Percentiles rank a stretch among this genome's conserved stretches.
Conservation (phyloP, 2,329 filamentous ascomycete species). For the Bertia moriformis region DNA sequence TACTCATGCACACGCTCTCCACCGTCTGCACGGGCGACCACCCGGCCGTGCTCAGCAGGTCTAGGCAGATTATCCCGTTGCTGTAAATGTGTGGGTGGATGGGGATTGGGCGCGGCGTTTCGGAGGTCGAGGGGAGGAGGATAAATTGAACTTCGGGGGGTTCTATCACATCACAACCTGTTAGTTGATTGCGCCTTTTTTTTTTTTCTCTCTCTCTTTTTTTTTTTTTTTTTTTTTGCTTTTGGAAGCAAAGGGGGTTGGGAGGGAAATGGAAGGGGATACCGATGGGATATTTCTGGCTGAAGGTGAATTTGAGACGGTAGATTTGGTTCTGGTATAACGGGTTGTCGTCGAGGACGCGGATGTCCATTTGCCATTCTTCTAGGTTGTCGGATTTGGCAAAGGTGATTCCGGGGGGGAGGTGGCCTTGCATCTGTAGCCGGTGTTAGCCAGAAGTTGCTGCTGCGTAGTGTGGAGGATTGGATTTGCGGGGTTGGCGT, state of each 20-base stretch:
- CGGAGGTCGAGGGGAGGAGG: not conserved
- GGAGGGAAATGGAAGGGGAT: slow-evolving; percentile 15
- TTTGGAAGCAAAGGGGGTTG: no score
- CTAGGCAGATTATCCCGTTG: slow-evolving; percentile 59
- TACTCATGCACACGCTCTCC: slow-evolving; percentile 55
- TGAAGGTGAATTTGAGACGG: slow-evolving; percentile 49
- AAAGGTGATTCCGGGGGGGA: slow-evolving; percentile 27
- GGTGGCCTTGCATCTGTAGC: not conserved
- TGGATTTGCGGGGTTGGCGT: no score
- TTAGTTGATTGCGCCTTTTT: not conserved
- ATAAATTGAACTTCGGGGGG: slow-evolving; percentile 32
- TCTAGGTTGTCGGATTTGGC: slow-evolving; percentile 44
- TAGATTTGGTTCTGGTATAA: slow-evolving; percentile 46
- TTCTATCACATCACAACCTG: not conserved
- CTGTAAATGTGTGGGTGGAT: slow-evolving; percentile 59
- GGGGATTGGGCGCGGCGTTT: slow-evolving; percentile 26
- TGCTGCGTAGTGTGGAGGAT: no score
- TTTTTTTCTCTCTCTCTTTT: no score
- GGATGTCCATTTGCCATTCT: slow-evolving; percentile 56
- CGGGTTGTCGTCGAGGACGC: slow-evolving; percentile 49
- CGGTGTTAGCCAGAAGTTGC: no score
- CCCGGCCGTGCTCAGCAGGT: slow-evolving; percentile 40
- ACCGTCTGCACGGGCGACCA: slow-evolving; percentile 62
- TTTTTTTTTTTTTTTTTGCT: no score
- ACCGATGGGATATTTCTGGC: slow-evolving; percentile 48